Evolutionary conservation across 768 basidiomycete genomes (phyloP), one percentile per base, ranked within the genome.

Genomic region (Suillus discolor): DNA sequence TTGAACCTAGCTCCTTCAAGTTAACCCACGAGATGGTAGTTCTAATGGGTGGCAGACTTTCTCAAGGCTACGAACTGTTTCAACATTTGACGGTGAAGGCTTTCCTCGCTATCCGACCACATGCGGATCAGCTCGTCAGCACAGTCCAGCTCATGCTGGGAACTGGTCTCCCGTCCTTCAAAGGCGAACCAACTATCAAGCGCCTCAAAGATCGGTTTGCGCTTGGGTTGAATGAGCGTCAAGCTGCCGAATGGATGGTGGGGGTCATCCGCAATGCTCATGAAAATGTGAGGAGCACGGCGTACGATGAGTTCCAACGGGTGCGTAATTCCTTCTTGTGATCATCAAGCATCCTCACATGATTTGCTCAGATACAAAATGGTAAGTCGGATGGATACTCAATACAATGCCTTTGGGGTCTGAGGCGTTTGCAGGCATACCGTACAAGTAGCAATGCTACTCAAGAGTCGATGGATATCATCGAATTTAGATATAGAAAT

Each of bases 1-100:
- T 99, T 74, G 97, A 99, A 74, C 97, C 97, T 0, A 92, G 84
- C 74, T 97, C 95, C 13, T 99, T 99, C 89, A 99, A 99, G 79
- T 85, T 99, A 59, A 97, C 94, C 66, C 96, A 98, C 75, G 97
- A 99, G 77, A 99, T 99, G 97, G 92, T 99, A 20, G 85, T 92
- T 16, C 80, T 99, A 39, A 99, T 99, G 97, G 97, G 97, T 59
- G 97, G 97, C 12, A 85, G 92, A 69, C 86, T 92, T 73, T 96
- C 94, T 1, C 93, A 96, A 78, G 97, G 97, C 23, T 99, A 97
- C 78, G 89, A 91, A 64, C 85, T 95, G 45, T 99, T 99, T 83
- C 91, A 93, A 72, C 93, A 93, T 73, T 86, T 99, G 42, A 94
- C 93, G 4, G 89, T 99, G 70, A 97, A 98, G 77, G 96, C 94